These are phyloP conservation scores for Starmerella bombicola DNA, from an alignment of 805 yeast species.

Conservation along the genomic window DNA sequence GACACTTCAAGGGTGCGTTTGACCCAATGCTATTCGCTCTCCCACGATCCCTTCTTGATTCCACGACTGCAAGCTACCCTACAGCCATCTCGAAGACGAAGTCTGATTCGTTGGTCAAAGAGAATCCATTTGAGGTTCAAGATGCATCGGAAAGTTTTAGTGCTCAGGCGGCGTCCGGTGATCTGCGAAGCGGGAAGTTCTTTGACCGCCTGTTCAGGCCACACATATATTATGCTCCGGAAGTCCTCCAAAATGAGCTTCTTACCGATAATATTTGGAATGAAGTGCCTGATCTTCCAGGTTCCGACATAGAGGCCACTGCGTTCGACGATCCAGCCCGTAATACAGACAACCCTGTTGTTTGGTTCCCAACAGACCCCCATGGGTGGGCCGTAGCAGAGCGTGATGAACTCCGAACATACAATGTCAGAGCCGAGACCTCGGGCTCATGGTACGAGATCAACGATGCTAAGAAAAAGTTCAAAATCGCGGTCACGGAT, in stretches of 20 bases:
- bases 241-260: constrained; percentile 22
- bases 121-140: background rate
- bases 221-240: constrained; percentile 37
- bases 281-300: constrained; percentile 8
- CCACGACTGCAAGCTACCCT: background rate
- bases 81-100: background rate
- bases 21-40: constrained; percentile 38
- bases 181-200: constrained; percentile 17
- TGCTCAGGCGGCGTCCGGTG: background rate
- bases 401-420: constrained; percentile 40
- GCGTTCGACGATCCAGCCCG: constrained; percentile 74
- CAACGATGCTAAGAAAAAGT: constrained; percentile 23
- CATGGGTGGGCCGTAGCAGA: constrained; percentile 62
- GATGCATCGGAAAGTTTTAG: background rate
- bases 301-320: constrained; percentile 38
- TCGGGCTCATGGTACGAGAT: constrained; percentile 47
- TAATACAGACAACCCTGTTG: constrained; percentile 51
- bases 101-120: background rate
- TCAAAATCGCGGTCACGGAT: constrained; percentile 15
- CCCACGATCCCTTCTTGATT: constrained; percentile 28
- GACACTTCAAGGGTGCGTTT: constrained; percentile 53
- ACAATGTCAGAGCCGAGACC: constrained; percentile 52
- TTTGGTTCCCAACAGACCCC: constrained; percentile 89
- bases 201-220: constrained; percentile 45
- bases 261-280: constrained; percentile 26